These are phyloP conservation scores for Curvularia spicifera DNA, from an alignment of 2,329 filamentous ascomycete genomes.

Conservation along the genomic window DNA sequence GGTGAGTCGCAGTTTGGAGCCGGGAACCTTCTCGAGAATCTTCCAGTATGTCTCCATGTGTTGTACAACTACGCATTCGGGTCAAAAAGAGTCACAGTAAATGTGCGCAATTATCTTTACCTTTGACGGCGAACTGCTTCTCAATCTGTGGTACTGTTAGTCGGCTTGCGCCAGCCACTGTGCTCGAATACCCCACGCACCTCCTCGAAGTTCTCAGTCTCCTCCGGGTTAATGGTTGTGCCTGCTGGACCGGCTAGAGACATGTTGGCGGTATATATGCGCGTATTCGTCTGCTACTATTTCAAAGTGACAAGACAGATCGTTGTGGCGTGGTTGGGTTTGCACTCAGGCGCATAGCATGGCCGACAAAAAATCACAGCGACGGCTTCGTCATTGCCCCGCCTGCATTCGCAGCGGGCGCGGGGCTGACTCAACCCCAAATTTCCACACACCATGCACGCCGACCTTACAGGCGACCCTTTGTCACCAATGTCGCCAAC, in stretches of 20 bases:
- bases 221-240: conserved; percentile 55
- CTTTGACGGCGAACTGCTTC: conserved; percentile 98
- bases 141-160: conserved; percentile 72
- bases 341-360: not conserved
- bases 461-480: conserved; percentile 24
- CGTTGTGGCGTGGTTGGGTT: not conserved
- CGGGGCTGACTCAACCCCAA: conserved; percentile 48
- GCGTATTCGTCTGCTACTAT: not conserved
- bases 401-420: conserved; percentile 20
- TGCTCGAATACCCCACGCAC: conserved; percentile 53
- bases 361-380: conserved; percentile 31
- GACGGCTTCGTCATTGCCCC: conserved; percentile 37
- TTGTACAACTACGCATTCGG: conserved; percentile 70
- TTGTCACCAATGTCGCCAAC: conserved; percentile 44
- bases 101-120: conserved; percentile 52
- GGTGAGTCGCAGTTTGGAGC: conserved; percentile 87
- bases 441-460: conserved; percentile 30
- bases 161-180: conserved; percentile 7
- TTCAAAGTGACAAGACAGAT: not conserved
- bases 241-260: conserved; percentile 38
- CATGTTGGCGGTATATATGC: not conserved
- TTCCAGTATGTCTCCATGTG: conserved; percentile 98
- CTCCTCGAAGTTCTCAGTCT: conserved; percentile 73
- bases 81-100: conserved; percentile 20
- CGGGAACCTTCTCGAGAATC: conserved; percentile 88